A percentile compares a stretch with the other conserved stretches of the same genome.
Evolutionary conservation across 441 rosid species (phyloP).

Genomic region (Mallotus japonicus): DNA sequence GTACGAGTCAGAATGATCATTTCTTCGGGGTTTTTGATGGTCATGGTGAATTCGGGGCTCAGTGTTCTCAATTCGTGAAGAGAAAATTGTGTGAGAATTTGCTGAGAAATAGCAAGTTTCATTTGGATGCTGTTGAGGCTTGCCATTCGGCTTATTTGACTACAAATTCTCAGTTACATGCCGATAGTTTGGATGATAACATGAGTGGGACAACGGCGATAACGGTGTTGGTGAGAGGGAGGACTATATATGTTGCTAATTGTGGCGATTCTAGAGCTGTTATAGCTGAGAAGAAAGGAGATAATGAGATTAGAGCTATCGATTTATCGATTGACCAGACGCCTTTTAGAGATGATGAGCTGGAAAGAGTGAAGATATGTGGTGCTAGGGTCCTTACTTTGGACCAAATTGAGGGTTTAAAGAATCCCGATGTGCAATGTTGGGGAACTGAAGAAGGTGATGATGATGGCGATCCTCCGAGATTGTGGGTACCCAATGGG

Average conservation of each 20-base stretch:
- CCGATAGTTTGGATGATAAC: constrained; percentile 75
- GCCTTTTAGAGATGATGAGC: constrained; percentile 82
- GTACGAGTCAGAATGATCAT: constrained; percentile 61
- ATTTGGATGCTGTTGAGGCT: constrained; percentile 78
- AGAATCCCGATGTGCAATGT: constrained; percentile 89
- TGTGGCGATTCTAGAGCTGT: constrained; percentile 96
- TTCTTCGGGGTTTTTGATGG: constrained; percentile 99
- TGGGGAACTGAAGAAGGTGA: constrained; percentile 95
- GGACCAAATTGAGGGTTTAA: constrained; percentile 98
- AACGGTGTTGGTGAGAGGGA: constrained; percentile 87
- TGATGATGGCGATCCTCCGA: constrained; percentile 98
- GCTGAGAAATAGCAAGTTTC: constrained; percentile 60
- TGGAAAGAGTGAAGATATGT: constrained; percentile 83
- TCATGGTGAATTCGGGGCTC: constrained; percentile 92
- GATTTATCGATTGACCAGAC: constrained; percentile 96
- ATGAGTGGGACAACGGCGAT: constrained; percentile 99
- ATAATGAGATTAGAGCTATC: constrained; percentile 65
- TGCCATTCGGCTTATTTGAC: constrained; percentile 62
- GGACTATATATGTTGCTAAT: constrained; percentile 79
- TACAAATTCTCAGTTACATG: constrained; percentile 78
- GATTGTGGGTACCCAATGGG: constrained; percentile 92
- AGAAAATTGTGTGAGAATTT: constrained; percentile 80
- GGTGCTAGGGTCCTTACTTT: constrained; percentile 96
- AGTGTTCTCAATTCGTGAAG: constrained; percentile 91
- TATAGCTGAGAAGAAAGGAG: constrained; percentile 74